Conservation (phyloP, 352 stramenopile species). For the Phytopythium oedochilum region DNA sequence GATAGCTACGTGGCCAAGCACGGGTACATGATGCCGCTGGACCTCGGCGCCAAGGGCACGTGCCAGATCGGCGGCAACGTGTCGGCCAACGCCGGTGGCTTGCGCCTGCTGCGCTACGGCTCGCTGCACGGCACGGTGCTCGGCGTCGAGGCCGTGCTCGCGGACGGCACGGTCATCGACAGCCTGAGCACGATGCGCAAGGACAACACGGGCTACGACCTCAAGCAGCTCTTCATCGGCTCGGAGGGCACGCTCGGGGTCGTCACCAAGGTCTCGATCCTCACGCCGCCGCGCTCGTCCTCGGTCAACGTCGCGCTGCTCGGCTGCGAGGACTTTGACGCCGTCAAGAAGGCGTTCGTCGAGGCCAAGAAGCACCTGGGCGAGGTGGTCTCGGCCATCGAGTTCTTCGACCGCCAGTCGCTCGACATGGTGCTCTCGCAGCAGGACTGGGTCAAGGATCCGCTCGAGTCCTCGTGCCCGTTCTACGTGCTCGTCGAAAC, state of each 20-base stretch:
- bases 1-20: conserved; percentile 84
- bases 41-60: conserved; percentile 96
- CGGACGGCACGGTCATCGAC: conserved; percentile 89
- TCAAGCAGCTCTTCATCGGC: conserved; percentile 97
- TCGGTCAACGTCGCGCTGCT: conserved; percentile 90
- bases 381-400: conserved; percentile 94
- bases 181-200: conserved; percentile 92
- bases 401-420: conserved; percentile 93
- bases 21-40: conserved; percentile 92
- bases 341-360: conserved; percentile 77
- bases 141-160: conserved; percentile 93
- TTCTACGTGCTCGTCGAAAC: conserved; percentile 97
- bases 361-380: conserved; percentile 86
- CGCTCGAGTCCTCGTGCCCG: conserved; percentile 49
- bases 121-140: conserved; percentile 93
- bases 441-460: conserved; percentile 67
- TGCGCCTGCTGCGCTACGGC: conserved; percentile 93
- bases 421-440: conserved; percentile 84
- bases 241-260: conserved; percentile 96
- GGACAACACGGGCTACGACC: conserved; percentile 97
- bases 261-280: conserved; percentile 91
- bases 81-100: conserved; percentile 93
- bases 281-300: conserved; percentile 59
- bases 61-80: conserved; percentile 98
- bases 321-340: conserved; percentile 85